phyloP scores from a whole-genome alignment of 2,329 filamentous ascomycete genomes.

The Fulvia fulva region DNA sequence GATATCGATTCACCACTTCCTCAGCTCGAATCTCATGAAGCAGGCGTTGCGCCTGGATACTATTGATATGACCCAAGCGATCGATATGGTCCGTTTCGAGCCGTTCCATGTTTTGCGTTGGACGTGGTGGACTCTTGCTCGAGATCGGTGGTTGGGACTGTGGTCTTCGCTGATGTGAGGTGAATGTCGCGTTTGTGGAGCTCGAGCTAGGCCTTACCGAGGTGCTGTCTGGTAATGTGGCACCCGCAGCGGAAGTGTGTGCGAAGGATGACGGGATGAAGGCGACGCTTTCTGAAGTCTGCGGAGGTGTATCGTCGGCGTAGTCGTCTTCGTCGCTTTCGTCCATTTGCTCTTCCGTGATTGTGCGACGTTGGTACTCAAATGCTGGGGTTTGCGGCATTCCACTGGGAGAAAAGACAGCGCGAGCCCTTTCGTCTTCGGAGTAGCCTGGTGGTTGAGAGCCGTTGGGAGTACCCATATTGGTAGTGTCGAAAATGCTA shows the following conservation, averaged over 20 bases:
- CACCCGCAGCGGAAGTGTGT: constrained; percentile 12
- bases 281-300: constrained; percentile 4
- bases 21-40: not conserved
- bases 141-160: not conserved
- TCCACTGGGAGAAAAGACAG: constrained; percentile 7
- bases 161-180: constrained; percentile 20
- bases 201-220: constrained; percentile 15
- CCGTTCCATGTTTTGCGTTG: not conserved
- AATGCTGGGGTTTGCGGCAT: constrained; percentile 17
- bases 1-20: constrained; percentile 2
- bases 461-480: constrained; percentile 14
- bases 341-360: constrained; percentile 26
- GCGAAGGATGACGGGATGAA: constrained; percentile 16
- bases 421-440: constrained; percentile 22
- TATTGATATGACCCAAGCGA: constrained; percentile 3
- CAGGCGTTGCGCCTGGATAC: not conserved
- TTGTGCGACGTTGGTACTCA: constrained; percentile 20
- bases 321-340: constrained; percentile 28
- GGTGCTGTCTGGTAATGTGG: not conserved
- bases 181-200: constrained; percentile 15
- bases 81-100: not conserved
- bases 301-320: constrained; percentile 13
- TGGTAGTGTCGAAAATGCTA: constrained; percentile 23
- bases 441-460: constrained; percentile 29
- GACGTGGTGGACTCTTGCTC: not conserved